These are phyloP conservation scores for Penicillium brasilianum DNA, from an alignment of 2,329 filamentous ascomycete species.

Conservation along the genomic window DNA sequence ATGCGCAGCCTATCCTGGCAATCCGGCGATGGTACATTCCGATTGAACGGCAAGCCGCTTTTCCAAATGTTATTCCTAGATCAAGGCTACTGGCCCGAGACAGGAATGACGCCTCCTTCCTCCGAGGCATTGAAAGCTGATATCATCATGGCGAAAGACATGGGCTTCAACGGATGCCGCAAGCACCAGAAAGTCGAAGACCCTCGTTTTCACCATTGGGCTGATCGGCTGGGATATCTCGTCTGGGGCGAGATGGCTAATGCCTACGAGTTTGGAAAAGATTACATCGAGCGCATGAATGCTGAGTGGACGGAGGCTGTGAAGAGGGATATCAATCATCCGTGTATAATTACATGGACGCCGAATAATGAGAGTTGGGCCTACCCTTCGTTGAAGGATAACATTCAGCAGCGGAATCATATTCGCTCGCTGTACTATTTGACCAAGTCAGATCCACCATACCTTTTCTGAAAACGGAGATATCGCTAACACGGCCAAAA, in stretches of 20 bases:
- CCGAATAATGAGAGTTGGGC: conserved; percentile 70
- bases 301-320: conserved; percentile 69
- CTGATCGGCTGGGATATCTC: conserved; percentile 67
- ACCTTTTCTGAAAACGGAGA: not conserved
- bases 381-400: conserved; percentile 63
- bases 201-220: conserved; percentile 69
- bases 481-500: not conserved
- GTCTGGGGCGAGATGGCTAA: conserved; percentile 75
- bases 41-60: conserved; percentile 69
- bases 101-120: conserved; percentile 68
- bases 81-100: conserved; percentile 74
- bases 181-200: conserved; percentile 72
- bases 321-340: conserved; percentile 68
- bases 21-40: conserved; percentile 62
- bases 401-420: conserved; percentile 65
- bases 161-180: conserved; percentile 72
- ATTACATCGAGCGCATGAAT: conserved; percentile 65
- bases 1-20: conserved; percentile 67
- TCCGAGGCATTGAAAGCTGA: conserved; percentile 70
- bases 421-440: conserved; percentile 67
- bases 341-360: conserved; percentile 69
- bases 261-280: conserved; percentile 64
- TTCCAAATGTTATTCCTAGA: conserved; percentile 72
- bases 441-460: conserved; percentile 59
- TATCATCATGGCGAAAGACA: conserved; percentile 64